Conservation (phyloP, 1,284 basidiomycete genomes). For the Pseudozyma pruni region DNA sequence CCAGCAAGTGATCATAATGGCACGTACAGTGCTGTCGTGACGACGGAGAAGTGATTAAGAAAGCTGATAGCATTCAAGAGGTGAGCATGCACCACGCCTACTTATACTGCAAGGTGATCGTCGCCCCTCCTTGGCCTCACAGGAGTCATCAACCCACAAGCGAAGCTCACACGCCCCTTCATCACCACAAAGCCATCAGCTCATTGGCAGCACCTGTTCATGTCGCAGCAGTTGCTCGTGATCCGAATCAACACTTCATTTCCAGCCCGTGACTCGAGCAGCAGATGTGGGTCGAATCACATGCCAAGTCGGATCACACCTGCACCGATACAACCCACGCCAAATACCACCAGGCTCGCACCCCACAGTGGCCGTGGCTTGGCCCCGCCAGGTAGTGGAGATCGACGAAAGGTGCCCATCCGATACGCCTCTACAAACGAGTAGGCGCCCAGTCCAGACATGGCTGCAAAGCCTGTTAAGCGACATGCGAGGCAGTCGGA, state of each 20-base stretch:
- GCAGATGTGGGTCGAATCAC: constrained; percentile 2
- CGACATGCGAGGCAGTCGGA: constrained; percentile 60
- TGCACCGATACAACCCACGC: constrained; percentile 44
- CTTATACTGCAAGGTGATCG: too few species aligned
- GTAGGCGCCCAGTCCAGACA: constrained; percentile 53
- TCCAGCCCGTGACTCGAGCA: background rate
- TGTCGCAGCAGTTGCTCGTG: too few species aligned
- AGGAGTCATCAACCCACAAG: too few species aligned
- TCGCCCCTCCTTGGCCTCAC: too few species aligned
- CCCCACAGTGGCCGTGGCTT: constrained; percentile 50
- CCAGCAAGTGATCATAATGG: background rate
- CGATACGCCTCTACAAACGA: constrained; percentile 60
- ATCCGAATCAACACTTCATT: constrained; percentile 10
- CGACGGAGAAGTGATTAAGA: too few species aligned
- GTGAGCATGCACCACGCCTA: too few species aligned
- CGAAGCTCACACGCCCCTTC: too few species aligned
- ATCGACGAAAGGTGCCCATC: constrained; percentile 47
- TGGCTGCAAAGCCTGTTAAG: constrained; percentile 60
- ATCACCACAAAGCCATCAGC: too few species aligned
- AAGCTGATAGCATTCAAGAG: too few species aligned
- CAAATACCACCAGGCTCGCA: constrained; percentile 42
- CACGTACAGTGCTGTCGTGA: background rate
- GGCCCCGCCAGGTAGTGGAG: constrained; percentile 24
- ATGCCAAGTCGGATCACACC: constrained; percentile 44
- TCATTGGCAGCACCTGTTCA: too few species aligned